A percentile compares a stretch with the other conserved stretches of the same genome.
These are phyloP conservation scores for Nicotiana paniculata DNA, from an alignment of 257 asterid genomes.

Conservation along the genomic window DNA sequence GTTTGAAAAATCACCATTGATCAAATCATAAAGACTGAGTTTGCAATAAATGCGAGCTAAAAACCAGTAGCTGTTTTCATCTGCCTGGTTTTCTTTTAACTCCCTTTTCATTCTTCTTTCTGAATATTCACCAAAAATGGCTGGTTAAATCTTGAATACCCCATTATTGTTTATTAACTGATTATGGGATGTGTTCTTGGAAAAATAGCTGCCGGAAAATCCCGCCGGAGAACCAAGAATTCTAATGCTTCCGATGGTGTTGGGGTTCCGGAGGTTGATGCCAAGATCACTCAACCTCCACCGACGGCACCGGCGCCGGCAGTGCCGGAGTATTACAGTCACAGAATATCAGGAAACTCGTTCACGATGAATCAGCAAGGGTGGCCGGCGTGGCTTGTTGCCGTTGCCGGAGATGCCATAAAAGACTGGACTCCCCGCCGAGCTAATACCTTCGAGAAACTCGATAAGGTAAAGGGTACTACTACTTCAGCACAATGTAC, in stretches of 20 bases:
- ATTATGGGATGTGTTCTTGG: constrained; percentile 18
- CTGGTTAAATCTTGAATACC: neutral
- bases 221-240: neutral
- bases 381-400: constrained; percentile 86
- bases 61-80: constrained; percentile 8
- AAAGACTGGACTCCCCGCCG: constrained; percentile 86
- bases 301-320: neutral
- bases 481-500: neutral
- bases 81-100: neutral
- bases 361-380: constrained; percentile 28
- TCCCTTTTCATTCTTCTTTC: neutral
- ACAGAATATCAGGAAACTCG: neutral
- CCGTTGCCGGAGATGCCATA: constrained; percentile 72
- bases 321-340: constrained; percentile 1
- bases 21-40: neutral
- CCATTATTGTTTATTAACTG: neutral
- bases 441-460: constrained; percentile 78
- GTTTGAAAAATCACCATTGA: neutral
- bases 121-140: neutral
- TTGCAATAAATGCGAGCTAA: neutral
- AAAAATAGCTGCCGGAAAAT: neutral
- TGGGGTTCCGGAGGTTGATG: neutral
- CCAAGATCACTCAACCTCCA: neutral
- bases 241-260: neutral
- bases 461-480: constrained; percentile 50